A percentile compares a stretch with the other conserved stretches of the same genome.
Evolutionary conservation across 2,329 filamentous ascomycete species (phyloP).

Genomic region (Apiospora hydei): DNA sequence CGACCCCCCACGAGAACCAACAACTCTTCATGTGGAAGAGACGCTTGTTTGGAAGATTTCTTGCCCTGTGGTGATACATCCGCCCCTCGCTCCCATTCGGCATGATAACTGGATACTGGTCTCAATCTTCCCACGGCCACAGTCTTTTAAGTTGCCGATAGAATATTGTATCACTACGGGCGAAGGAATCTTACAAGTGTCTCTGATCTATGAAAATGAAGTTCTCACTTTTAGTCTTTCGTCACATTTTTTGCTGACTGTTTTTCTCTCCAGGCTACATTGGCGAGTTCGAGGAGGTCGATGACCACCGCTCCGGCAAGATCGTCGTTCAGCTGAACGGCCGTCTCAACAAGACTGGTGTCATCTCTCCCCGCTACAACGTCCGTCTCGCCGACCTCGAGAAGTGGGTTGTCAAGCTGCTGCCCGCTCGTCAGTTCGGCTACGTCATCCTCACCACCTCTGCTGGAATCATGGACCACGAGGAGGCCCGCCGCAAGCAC

Average conservation of each 20-base stretch:
- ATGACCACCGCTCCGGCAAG: constrained; percentile 99
- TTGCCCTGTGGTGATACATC: background rate
- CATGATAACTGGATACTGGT: constrained; percentile 99
- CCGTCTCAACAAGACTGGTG: constrained; percentile 98
- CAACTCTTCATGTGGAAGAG: background rate
- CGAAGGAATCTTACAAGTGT: constrained; percentile 97
- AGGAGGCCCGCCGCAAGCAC: constrained; percentile 99
- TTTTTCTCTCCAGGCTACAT: constrained; percentile 79
- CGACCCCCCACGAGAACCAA: constrained; percentile 15
- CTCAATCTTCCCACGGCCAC: constrained; percentile 81
- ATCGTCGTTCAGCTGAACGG: constrained; percentile 99
- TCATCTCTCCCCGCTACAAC: constrained; percentile 99
- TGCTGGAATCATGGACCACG: constrained; percentile 99
- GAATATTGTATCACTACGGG: constrained; percentile 69
- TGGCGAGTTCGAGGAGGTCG: constrained; percentile 99
- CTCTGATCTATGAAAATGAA: constrained; percentile 76
- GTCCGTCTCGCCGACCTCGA: constrained; percentile 96
- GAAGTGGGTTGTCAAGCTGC: constrained; percentile 99
- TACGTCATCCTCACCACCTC: constrained; percentile 99
- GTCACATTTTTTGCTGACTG: constrained; percentile 73
- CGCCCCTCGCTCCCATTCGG: constrained; percentile 65
- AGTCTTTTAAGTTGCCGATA: constrained; percentile 99
- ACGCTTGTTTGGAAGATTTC: background rate
- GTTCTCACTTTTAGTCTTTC: constrained; percentile 91
- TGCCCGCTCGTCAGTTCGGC: constrained; percentile 99